phyloP scores from a whole-genome alignment of 306 rosid species.

The Quercus wislizeni region DNA sequence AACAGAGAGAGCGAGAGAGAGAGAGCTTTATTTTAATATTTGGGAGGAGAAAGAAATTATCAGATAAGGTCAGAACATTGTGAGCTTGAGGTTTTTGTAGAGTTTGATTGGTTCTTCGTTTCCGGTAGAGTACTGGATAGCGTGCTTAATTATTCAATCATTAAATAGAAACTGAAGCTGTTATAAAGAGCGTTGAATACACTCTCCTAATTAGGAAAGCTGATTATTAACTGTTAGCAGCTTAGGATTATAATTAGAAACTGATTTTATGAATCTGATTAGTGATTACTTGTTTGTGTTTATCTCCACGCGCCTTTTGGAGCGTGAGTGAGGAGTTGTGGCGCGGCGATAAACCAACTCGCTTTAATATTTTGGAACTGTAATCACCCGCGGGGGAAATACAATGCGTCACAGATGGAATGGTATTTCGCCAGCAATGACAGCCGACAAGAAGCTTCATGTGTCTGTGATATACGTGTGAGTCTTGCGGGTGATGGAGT shows the following conservation, averaged over 20 bases:
- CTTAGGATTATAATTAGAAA: no score
- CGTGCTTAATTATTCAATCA: neutral
- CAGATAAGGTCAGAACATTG: constrained; percentile 6
- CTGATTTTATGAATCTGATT: no score
- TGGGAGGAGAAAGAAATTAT: constrained; percentile 12
- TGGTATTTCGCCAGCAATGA: neutral
- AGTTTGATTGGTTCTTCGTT: neutral
- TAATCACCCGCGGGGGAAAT: neutral
- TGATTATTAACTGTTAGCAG: neutral
- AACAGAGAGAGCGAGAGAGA: constrained; percentile 25
- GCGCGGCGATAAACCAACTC: neutral
- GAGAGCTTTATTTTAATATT: constrained; percentile 39
- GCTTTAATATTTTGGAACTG: no score
- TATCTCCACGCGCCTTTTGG: neutral
- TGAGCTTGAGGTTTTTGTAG: neutral
- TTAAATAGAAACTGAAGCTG: constrained; percentile 36
- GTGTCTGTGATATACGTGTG: constrained; percentile 1
- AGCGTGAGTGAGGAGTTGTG: neutral
- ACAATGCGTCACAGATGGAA: neutral
- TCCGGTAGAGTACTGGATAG: neutral
- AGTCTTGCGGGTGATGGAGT: neutral
- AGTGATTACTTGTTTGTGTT: neutral
- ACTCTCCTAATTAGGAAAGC: constrained; percentile 11
- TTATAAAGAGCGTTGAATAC: constrained; percentile 24
- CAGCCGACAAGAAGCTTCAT: neutral